Evolutionary conservation across 1,139 yeast species (phyloP).

Genomic region (Pichia sp.): DNA sequence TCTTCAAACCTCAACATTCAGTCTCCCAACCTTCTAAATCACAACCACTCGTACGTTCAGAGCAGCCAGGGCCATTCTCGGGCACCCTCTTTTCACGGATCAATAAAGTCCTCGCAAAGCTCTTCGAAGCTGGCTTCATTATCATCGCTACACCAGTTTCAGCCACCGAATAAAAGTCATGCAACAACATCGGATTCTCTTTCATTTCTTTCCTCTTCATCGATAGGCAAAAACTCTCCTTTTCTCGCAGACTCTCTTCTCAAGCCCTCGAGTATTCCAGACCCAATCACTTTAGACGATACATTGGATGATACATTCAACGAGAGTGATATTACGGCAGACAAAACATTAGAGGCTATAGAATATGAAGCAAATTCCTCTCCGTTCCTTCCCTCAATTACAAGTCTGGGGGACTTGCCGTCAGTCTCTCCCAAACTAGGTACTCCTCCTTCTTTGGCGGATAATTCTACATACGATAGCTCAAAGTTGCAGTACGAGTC

Average conservation of each 20-base stretch:
- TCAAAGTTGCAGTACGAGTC: neutral
- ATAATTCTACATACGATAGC: neutral
- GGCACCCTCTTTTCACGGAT: neutral
- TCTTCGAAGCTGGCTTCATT: neutral
- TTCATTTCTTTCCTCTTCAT: neutral
- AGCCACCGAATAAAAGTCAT: neutral
- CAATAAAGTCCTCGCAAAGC: neutral
- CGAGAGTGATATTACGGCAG: neutral
- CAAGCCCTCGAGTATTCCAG: neutral
- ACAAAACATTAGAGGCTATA: neutral
- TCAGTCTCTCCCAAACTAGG: neutral
- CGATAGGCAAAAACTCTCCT: neutral
- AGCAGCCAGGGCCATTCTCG: neutral
- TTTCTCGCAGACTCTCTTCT: neutral
- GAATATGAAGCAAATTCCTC: neutral
- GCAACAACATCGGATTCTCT: neutral
- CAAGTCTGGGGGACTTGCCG: neutral
- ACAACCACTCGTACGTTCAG: neutral
- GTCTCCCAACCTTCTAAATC: neutral
- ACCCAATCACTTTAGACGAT: neutral
- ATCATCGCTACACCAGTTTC: neutral
- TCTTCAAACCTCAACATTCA: neutral
- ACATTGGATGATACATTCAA: neutral
- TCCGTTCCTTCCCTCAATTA: neutral
- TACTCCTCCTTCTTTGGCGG: neutral